phyloP scores from a whole-genome alignment of 495 filamentous ascomycete genomes.

The Lasiosphaeria miniovina region DNA sequence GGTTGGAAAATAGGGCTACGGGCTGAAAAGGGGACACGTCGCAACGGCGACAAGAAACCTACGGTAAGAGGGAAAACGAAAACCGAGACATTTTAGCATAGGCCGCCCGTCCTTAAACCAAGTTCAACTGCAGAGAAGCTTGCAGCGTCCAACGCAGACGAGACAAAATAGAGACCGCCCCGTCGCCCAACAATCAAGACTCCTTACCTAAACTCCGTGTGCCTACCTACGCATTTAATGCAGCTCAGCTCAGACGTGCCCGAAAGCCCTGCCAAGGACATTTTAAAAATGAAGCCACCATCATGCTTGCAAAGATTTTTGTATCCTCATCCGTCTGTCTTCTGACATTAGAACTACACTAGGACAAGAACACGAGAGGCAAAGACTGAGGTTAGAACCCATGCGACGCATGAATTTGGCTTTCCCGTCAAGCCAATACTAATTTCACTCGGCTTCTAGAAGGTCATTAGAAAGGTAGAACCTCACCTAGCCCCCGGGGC shows the following conservation, averaged over 20 bases:
- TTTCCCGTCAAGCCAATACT: neutral
- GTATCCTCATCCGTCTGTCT: neutral
- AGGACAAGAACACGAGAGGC: neutral
- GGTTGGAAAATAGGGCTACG: constrained; percentile 1
- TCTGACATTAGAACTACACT: neutral
- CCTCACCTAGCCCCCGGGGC: neutral
- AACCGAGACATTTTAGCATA: constrained; percentile 5
- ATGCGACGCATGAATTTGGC: neutral
- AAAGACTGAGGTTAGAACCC: neutral
- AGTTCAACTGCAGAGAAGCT: constrained; percentile 1
- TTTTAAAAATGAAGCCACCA: neutral
- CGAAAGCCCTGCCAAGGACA: neutral
- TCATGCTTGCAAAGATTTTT: neutral
- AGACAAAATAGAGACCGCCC: too few relatives aligned
- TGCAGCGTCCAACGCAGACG: neutral
- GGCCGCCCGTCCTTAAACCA: constrained; percentile 15
- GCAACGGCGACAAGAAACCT: neutral
- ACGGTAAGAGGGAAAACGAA: neutral
- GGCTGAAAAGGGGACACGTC: neutral
- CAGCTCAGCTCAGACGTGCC: too few relatives aligned
- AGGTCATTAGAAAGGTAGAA: neutral
- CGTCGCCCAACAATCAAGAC: too few relatives aligned
- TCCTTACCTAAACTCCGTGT: too few relatives aligned
- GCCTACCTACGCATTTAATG: too few relatives aligned
- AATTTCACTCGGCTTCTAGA: constrained; percentile 3